Conservation (phyloP, 2,329 filamentous ascomycete genomes). For the Blumeria hordei region DNA sequence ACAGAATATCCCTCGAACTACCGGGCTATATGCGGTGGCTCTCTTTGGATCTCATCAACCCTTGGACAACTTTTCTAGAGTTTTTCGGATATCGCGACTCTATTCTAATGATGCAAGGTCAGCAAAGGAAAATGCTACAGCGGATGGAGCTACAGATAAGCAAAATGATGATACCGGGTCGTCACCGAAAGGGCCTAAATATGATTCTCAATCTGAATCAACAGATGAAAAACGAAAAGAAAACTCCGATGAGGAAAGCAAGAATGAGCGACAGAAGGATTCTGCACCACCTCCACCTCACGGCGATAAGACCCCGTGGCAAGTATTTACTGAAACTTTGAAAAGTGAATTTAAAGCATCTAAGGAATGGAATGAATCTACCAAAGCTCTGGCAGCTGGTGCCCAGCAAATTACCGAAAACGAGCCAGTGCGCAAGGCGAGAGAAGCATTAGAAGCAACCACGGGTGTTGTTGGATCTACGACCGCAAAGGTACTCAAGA, state of each 20-base stretch:
- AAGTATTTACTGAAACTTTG: constrained; percentile 96
- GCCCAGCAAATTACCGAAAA: constrained; percentile 86
- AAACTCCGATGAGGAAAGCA: constrained; percentile 8
- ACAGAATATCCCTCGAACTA: too few relatives aligned
- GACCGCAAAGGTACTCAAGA: constrained; percentile 59
- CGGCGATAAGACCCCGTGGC: constrained; percentile 94
- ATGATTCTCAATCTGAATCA: too few relatives aligned
- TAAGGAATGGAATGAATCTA: constrained; percentile 98
- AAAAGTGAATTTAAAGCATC: constrained; percentile 83
- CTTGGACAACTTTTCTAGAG: too few relatives aligned
- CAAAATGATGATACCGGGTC: too few relatives aligned
- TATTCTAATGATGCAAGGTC: too few relatives aligned
- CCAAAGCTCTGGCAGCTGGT: constrained; percentile 73
- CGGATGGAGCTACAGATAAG: too few relatives aligned
- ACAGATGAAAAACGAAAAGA: background rate
- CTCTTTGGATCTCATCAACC: too few relatives aligned
- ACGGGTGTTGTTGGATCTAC: constrained; percentile 61
- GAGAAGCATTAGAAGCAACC: constrained; percentile 67
- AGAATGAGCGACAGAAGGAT: constrained; percentile 29
- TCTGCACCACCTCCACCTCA: constrained; percentile 77
- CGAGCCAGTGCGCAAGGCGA: constrained; percentile 65
- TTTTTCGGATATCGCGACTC: too few relatives aligned
- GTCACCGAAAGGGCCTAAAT: too few relatives aligned
- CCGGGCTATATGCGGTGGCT: too few relatives aligned
- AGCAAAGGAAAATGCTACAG: too few relatives aligned